phyloP scores from a whole-genome alignment of 176 grass and related monocot species.

The Rhynchospora breviuscula region DNA sequence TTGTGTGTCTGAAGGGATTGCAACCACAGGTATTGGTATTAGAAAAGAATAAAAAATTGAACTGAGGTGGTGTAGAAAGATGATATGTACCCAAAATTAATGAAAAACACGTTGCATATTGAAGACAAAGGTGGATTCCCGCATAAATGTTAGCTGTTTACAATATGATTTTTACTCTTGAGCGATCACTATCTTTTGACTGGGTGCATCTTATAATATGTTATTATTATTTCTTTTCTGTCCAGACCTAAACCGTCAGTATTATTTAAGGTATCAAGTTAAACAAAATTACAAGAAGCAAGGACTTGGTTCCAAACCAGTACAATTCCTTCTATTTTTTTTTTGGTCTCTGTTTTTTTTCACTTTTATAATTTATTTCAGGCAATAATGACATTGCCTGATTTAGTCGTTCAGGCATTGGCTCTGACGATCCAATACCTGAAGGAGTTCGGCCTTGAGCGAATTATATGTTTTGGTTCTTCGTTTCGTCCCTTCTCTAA shows the following conservation, averaged over 20 bases:
- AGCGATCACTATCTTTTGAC: background rate
- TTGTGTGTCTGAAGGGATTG: background rate
- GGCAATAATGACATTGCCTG: slow-evolving; percentile 71
- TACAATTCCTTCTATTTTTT: background rate
- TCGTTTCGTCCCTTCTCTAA: slow-evolving; percentile 64
- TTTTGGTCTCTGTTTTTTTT: background rate
- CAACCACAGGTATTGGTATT: background rate
- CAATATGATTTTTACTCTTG: background rate
- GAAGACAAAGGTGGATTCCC: background rate
- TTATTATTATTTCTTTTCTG: background rate
- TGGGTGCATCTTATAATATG: background rate
- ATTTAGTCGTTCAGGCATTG: slow-evolving; percentile 74
- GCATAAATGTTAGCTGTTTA: background rate
- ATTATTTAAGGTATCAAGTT: background rate
- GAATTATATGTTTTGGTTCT: slow-evolving; percentile 70
- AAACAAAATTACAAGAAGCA: background rate
- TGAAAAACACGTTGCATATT: background rate
- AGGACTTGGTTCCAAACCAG: background rate
- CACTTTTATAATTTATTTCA: slow-evolving; percentile 26
- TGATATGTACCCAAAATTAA: background rate
- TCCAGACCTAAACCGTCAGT: background rate
- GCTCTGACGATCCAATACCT: slow-evolving; percentile 59
- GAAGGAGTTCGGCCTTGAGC: slow-evolving; percentile 76
- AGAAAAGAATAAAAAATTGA: background rate
- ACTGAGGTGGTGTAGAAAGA: background rate